Evolutionary conservation across 208 protist species (phyloP).

Genomic region (Wallacemonas sp.): DNA sequence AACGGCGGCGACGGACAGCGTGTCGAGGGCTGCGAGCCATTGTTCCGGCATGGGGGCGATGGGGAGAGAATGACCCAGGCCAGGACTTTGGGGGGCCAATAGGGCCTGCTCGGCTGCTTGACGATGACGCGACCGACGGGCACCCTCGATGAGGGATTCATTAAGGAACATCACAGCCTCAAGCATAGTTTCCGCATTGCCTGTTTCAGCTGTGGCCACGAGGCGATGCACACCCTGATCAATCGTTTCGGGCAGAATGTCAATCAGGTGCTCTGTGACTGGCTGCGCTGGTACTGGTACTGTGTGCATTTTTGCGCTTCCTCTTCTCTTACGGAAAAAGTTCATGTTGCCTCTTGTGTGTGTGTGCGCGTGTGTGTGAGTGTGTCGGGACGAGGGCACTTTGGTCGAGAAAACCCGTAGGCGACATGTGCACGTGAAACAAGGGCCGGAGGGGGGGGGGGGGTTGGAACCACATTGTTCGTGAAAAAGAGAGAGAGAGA

Average conservation of each 20-base stretch:
- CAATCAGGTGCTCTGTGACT: background rate
- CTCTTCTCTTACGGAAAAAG: slow-evolving; percentile 2
- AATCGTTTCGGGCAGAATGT: slow-evolving; percentile 35
- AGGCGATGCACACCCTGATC: slow-evolving; percentile 35
- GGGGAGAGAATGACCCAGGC: background rate
- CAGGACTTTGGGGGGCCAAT: too few species aligned
- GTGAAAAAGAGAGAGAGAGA: too few species aligned
- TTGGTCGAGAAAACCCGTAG: too few species aligned
- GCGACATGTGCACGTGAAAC: too few species aligned
- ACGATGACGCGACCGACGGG: slow-evolving; percentile 1
- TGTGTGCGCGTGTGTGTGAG: too few species aligned
- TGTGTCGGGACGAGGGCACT: too few species aligned
- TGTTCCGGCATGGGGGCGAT: slow-evolving; percentile 29
- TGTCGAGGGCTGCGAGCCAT: slow-evolving; percentile 32
- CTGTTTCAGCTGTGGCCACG: slow-evolving; percentile 15
- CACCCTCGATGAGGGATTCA: slow-evolving; percentile 17
- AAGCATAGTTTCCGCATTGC: slow-evolving; percentile 18
- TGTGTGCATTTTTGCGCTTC: background rate
- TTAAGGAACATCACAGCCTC: slow-evolving; percentile 27
- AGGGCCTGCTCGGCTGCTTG: slow-evolving; percentile 10
- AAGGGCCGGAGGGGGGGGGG: too few species aligned
- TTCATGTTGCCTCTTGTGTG: background rate
- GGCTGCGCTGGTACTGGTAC: background rate
- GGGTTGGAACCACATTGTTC: too few species aligned
- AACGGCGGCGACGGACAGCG: slow-evolving; percentile 27